Percentiles rank a stretch among this genome's conserved stretches.
Conservation (phyloP, 2,329 filamentous ascomycete species). For the Diaporthe ilicicola region DNA sequence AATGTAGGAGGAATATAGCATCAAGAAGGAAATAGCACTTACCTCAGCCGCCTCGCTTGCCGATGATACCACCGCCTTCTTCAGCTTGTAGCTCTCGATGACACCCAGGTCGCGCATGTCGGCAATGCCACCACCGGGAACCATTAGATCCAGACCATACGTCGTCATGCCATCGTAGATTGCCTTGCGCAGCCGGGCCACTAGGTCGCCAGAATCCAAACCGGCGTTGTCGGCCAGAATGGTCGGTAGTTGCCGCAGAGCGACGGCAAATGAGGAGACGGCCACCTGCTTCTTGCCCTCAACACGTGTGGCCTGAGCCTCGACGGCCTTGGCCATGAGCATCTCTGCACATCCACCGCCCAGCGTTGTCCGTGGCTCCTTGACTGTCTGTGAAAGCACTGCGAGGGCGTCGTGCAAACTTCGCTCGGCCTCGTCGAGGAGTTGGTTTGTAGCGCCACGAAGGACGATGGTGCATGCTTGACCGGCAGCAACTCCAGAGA, state of each 20-base stretch:
- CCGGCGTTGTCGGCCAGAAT: constrained; percentile 98
- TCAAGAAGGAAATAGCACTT: constrained; percentile 46
- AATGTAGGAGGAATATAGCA: constrained; percentile 17
- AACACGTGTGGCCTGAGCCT: constrained; percentile 90
- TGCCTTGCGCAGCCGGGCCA: constrained; percentile 88
- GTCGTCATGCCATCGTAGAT: constrained; percentile 95
- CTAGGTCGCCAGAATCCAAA: constrained; percentile 92
- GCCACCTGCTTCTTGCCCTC: constrained; percentile 97
- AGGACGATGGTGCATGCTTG: constrained; percentile 97
- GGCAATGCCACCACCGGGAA: constrained; percentile 88
- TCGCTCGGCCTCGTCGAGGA: constrained; percentile 95
- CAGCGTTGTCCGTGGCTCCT: constrained; percentile 91
- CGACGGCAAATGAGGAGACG: constrained; percentile 87
- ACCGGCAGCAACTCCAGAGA: constrained; percentile 93
- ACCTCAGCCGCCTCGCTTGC: constrained; percentile 97
- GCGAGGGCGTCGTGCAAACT: constrained; percentile 96
- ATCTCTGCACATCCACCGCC: constrained; percentile 98
- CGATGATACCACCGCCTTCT: constrained; percentile 96
- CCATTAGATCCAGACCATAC: constrained; percentile 88
- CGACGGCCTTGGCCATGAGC: constrained; percentile 98
- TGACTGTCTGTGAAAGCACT: constrained; percentile 95
- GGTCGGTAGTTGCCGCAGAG: constrained; percentile 91
- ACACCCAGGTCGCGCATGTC: constrained; percentile 97
- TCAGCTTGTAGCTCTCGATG: constrained; percentile 98
- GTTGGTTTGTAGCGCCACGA: constrained; percentile 93